Evolutionary conservation across 768 basidiomycete species (phyloP), one percentile per base, ranked within the genome.

Genomic region (Trametes villosa): DNA sequence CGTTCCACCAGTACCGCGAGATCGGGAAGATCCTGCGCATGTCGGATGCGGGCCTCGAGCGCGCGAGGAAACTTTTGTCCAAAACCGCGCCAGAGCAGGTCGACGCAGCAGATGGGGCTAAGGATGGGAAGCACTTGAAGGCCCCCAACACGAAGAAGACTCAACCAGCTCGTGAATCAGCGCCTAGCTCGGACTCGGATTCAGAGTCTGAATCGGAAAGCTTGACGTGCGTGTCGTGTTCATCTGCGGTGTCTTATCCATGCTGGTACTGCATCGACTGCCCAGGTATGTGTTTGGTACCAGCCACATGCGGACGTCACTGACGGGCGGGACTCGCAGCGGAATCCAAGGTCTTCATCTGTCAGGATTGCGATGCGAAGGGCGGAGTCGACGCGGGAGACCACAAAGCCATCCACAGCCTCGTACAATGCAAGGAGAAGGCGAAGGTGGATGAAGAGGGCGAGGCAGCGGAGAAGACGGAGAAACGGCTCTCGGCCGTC

Each of bases 201-300:
- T 20, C 46, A 13, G 45, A 40, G n/a, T 30, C 46, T 6, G 51
- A 53, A 15, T 27, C 50, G n/a, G 36, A 59, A 12, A 26, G 2
- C 8, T 48, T 26, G 24, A 55, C 59, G 7, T 61, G 59, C 48
- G 27, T 61, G 17, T 61, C 59, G 12, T 61, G 59, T 18, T 44
- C 47, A 3, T 22, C 49, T 3, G 2, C 20, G 1, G 44, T 57
- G 5, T n/a, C 50, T 1, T 40, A 38, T 12, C 61, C 55, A 4
- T 62, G 61, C 38, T 57, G 55, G 61, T 62, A 52, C 38, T 62
- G 61, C 24, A 57, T 62, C 13, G 50, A 62, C 36, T 57, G 61
- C 17, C 50, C 50, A 6, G 48, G 54, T 60, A 11, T 11, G 59
- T 47, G 4, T 2, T 26, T 20, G 7, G 4, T 3, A 8, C 1